Base-by-base conservation (phyloP, 495 filamentous ascomycete genomes). In the Neurospora terricola region DNA sequence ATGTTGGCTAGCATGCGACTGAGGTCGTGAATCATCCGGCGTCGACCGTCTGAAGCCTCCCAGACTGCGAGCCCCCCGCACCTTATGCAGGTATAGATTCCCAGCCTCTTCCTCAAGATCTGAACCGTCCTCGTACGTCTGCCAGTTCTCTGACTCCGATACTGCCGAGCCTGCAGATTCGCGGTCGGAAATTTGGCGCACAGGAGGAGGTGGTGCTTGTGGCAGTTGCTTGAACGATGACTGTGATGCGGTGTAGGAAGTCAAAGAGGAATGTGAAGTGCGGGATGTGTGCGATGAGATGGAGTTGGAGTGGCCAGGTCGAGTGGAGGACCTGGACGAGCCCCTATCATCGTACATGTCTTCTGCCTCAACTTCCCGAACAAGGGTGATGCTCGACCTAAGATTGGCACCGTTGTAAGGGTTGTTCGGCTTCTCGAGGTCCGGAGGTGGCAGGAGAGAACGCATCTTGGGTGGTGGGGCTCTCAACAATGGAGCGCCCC, bases 101-200 rank as follows among this genome's bases (percentile, higher is more conserved):
- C 88, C 90, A 3, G 88, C 87, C 79, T 94, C 93, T 39, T 81
- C 81, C 75, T 96, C 93, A 0, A 91, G 91, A 71, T 91, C 93
- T 4, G 89, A 91, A 48, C 86, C 88, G 79, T 93, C 91, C 75
- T 93, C 91, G 74, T 94, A 97, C 30, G 93, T 96, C 83, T 98
- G 94, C 94, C 94, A 98, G 80, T 98, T 98, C 82, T 97, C 94
- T 0, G 92, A 95, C 4, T 93, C 93, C 12, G 92, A 91, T 4
- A 90, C 86, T 4, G 83, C 85, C 1, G 91, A 93, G 74, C 86
- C 88, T 10, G 90, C 88, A 73, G 88, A 87, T 4, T 90, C 92
- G 18, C 88, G 88, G 74, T 88, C 90, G 5, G 92, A 94, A n/a
- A 90, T 90, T 74, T 94, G 91, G 72, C 92, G 83, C 2, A 42